Conservation (phyloP, 805 yeast genomes). For the Starmera pachycereana region DNA sequence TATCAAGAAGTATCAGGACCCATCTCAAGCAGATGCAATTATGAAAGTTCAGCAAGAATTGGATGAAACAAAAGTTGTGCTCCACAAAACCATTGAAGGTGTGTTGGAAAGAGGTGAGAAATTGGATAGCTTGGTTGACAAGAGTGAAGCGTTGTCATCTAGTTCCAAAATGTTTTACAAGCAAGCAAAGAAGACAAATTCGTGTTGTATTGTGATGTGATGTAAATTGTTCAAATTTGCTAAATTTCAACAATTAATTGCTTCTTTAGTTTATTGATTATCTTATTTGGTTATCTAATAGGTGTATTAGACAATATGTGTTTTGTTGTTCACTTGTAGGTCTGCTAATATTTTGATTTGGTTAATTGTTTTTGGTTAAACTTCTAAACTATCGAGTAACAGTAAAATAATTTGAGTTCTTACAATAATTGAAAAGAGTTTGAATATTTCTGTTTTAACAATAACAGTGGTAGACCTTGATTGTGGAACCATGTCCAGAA, state of each 20-base stretch:
- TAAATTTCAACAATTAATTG: background rate
- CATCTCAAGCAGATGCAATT: constrained; percentile 91
- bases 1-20: constrained; percentile 85
- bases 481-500: no score
- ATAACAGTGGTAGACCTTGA: no score
- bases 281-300: background rate
- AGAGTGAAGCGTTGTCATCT: constrained; percentile 84
- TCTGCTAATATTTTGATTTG: no score
- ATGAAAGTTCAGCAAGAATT: constrained; percentile 96
- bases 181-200: constrained; percentile 91
- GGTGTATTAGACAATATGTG: no score
- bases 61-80: constrained; percentile 93
- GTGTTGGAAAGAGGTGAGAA: constrained; percentile 96
- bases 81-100: constrained; percentile 91
- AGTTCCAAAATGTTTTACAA: constrained; percentile 91
- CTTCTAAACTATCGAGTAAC: no score
- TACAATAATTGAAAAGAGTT: no score
- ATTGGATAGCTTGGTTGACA: constrained; percentile 86
- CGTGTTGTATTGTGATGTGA: constrained; percentile 74
- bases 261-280: background rate
- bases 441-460: no score
- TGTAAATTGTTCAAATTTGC: no score
- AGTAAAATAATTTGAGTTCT: no score
- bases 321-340: no score
- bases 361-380: no score